These are phyloP conservation scores for Bjerkandera adusta DNA, from an alignment of 1,284 basidiomycete genomes.

Conservation along the genomic window DNA sequence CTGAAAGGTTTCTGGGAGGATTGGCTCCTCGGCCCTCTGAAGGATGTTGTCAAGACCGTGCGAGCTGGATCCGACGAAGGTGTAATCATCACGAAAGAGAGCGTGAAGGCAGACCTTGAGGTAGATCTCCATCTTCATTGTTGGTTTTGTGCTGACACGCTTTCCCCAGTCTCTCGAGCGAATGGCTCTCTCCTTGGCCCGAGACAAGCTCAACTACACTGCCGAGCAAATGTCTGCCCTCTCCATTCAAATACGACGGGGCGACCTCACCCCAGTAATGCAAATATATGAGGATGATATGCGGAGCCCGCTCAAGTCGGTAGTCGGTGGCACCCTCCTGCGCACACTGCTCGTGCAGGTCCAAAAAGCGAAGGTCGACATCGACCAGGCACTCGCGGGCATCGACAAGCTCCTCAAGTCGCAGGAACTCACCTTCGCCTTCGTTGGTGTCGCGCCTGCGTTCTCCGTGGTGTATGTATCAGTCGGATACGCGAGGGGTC, in stretches of 20 bases:
- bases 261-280: slow-evolving; percentile 88
- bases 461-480: slow-evolving; percentile 78
- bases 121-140: slow-evolving; percentile 39
- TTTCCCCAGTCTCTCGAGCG: slow-evolving; percentile 77
- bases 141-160: background rate
- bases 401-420: slow-evolving; percentile 93
- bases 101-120: slow-evolving; percentile 76
- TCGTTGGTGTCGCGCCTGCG: slow-evolving; percentile 93
- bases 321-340: slow-evolving; percentile 79
- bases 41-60: slow-evolving; percentile 82
- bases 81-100: slow-evolving; percentile 75
- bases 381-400: slow-evolving; percentile 82
- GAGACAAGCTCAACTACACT: slow-evolving; percentile 72
- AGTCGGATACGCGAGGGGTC: slow-evolving; percentile 48
- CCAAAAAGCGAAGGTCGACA: slow-evolving; percentile 96
- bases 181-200: slow-evolving; percentile 87
- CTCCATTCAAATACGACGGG: slow-evolving; percentile 66
- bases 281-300: slow-evolving; percentile 93
- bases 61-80: slow-evolving; percentile 72
- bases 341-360: slow-evolving; percentile 91
- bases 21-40: slow-evolving; percentile 89
- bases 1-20: slow-evolving; percentile 73
- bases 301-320: slow-evolving; percentile 81
- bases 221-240: slow-evolving; percentile 64
- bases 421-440: slow-evolving; percentile 96